Evolutionary conservation across 441 rosid genomes (phyloP), one percentile per base, ranked within the genome.

Genomic region (Pelargonium fulgidum): DNA sequence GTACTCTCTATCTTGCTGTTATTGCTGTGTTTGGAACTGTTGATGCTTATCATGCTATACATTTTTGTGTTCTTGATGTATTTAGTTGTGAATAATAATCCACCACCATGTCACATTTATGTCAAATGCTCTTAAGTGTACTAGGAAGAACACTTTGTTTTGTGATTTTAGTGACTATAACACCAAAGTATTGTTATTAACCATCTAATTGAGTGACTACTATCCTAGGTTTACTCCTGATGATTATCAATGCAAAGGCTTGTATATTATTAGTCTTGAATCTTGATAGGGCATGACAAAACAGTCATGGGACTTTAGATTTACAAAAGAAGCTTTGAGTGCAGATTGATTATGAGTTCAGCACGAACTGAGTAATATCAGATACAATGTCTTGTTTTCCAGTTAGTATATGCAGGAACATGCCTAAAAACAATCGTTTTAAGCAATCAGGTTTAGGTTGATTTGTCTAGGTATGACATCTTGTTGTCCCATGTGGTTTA

Each of bases 1-100:
- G 96, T 93, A 33, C 39, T 45, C n/a, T 13, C n/a, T 13, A 10
- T 13, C n/a, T 45, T 10, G 12, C 52, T 13, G 4, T 45, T 11
- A 13, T 47, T 47, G 52, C 16, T 47, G 14, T 33, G 39, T 33
- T 11, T 47, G 52, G 12, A 47, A 47, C 52, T 0, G 52, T 47
- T 47, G 52, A 13, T 47, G 52, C 4, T 11, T 11, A 47, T 12
- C 14, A 47, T 12, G 14, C 0, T 47, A 47, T n/a, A 9, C 4
- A 47, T 47, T 11, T 47, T 47, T 13, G 2, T 45, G 10, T 45
- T 13, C 50, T 45, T 26, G 33, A 26, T 26, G 33, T 26, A 26
- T 26, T 26, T 26, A 26, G 3, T 26, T 26, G 33, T 1, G 33
- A 26, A 1, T 26, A 3, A 26, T 26, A 26, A 26, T 26, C 33